phyloP scores from a whole-genome alignment of 2,329 filamentous ascomycete species.

The Ceratocystis cacaofunesta region DNA sequence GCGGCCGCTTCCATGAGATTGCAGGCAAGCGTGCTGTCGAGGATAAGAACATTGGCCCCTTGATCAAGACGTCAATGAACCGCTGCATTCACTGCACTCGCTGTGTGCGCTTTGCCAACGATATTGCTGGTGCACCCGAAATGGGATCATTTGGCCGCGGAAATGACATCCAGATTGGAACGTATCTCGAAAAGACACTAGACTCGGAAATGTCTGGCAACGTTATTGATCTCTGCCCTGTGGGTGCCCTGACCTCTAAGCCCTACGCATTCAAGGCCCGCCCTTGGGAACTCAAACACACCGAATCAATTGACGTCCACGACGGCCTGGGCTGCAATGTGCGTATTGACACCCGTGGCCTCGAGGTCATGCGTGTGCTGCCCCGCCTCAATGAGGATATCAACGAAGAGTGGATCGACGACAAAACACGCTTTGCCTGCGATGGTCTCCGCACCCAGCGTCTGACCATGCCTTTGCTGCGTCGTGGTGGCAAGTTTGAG shows the following conservation, averaged over 20 bases:
- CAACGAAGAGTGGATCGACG: conserved; percentile 99
- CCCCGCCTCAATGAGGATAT: conserved; percentile 93
- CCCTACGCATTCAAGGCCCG: conserved; percentile 94
- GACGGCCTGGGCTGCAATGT: conserved; percentile 91
- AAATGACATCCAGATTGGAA: conserved; percentile 95
- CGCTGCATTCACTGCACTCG: conserved; percentile 98
- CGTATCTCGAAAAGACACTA: conserved; percentile 86
- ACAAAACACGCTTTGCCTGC: conserved; percentile 92
- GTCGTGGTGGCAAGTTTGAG: conserved; percentile 78
- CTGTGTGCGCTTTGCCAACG: conserved; percentile 95
- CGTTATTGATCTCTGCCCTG: conserved; percentile 94
- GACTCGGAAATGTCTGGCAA: conserved; percentile 93
- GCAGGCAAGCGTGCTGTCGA: conserved; percentile 94
- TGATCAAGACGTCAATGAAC: conserved; percentile 99
- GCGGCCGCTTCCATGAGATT: conserved; percentile 92
- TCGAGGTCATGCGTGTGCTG: conserved; percentile 90
- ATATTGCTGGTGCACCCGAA: conserved; percentile 89
- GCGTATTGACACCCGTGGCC: conserved; percentile 76
- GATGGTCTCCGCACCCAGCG: conserved; percentile 94
- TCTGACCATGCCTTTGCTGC: conserved; percentile 80
- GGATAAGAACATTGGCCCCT: conserved; percentile 96
- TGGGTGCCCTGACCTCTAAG: conserved; percentile 91
- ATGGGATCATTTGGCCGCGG: conserved; percentile 88
- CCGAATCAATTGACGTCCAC: conserved; percentile 87
- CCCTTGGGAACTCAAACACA: conserved; percentile 94